Conservation (phyloP, 2,329 filamentous ascomycete species). For the Aspergillus nomiae region DNA sequence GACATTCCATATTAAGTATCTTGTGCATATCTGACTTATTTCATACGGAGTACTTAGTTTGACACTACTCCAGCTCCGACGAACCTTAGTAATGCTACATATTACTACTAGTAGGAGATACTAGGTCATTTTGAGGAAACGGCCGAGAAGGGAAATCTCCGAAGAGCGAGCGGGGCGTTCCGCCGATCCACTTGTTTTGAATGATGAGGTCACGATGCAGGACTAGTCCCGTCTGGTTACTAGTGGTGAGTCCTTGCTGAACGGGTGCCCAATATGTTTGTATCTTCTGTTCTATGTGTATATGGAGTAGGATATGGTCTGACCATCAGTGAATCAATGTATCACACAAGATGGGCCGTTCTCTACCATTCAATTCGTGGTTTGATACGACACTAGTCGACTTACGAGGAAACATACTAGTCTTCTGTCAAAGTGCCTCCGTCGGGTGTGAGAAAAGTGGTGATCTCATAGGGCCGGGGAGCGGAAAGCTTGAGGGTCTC, state of each 20-base stretch:
- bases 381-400: no score
- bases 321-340: background rate
- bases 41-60: background rate
- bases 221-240: background rate
- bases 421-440: no score
- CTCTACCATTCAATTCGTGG: no score
- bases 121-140: no score
- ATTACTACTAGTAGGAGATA: no score
- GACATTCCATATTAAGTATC: no score
- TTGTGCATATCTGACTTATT: background rate
- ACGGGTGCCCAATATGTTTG: background rate
- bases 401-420: no score
- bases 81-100: no score
- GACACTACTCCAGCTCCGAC: background rate
- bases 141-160: constrained; percentile 6
- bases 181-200: constrained; percentile 7
- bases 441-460: background rate
- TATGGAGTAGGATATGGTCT: background rate
- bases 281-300: no score
- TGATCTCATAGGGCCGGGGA: constrained; percentile 9
- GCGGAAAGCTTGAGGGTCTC: background rate
- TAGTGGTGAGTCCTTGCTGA: background rate
- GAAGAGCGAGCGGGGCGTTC: constrained; percentile 15
- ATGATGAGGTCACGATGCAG: constrained; percentile 21
- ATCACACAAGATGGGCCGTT: background rate